phyloP scores from a whole-genome alignment of 192 early-diverging fungal genomes.

The Powellomyces hirtus region DNA sequence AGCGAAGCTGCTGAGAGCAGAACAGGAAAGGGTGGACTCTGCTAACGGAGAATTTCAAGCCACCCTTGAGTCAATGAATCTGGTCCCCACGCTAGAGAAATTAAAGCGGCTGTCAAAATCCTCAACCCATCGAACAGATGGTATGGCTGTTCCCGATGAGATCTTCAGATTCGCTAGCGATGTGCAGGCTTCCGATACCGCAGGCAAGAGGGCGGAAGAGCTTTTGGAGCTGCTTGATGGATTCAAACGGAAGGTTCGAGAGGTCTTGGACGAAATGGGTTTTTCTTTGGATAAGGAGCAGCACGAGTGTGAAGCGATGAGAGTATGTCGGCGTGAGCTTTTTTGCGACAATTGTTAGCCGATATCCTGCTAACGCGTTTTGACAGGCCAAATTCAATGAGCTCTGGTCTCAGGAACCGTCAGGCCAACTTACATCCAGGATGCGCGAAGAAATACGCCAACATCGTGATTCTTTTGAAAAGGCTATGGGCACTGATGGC shows the following conservation, averaged over 20 bases:
- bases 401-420: slow-evolving; percentile 83
- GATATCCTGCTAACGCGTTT: background rate
- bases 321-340: slow-evolving; percentile 51
- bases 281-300: slow-evolving; percentile 83
- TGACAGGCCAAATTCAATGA: slow-evolving; percentile 67
- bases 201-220: slow-evolving; percentile 34
- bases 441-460: slow-evolving; percentile 75
- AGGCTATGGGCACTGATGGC: slow-evolving; percentile 61
- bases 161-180: slow-evolving; percentile 37
- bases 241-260: slow-evolving; percentile 61
- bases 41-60: slow-evolving; percentile 83
- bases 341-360: background rate
- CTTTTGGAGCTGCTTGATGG: slow-evolving; percentile 67
- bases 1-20: slow-evolving; percentile 83
- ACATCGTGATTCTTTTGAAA: slow-evolving; percentile 74
- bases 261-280: slow-evolving; percentile 64
- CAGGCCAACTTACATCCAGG: slow-evolving; percentile 63
- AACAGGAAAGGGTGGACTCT: slow-evolving; percentile 73
- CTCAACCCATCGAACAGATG: slow-evolving; percentile 2
- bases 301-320: slow-evolving; percentile 71
- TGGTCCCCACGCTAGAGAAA: slow-evolving; percentile 73
- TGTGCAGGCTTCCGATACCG: slow-evolving; percentile 50
- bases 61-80: slow-evolving; percentile 82
- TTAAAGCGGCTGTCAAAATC: slow-evolving; percentile 63
- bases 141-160: slow-evolving; percentile 30